phyloP scores from a whole-genome alignment of 257 asterid species.

The Parsonsia alboflavescens region DNA sequence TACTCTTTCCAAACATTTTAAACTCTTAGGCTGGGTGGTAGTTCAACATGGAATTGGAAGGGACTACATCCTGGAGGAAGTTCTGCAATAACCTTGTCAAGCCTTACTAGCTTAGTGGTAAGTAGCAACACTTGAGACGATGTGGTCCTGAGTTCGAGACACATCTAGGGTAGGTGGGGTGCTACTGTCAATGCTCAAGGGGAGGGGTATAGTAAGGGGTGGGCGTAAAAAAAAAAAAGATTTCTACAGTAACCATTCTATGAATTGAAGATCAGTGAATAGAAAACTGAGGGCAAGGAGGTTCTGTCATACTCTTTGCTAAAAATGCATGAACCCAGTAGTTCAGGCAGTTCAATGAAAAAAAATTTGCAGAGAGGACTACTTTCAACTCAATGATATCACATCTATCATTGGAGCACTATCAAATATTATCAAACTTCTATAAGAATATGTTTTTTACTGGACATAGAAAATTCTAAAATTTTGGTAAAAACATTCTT shows the following conservation, averaged over 20 bases:
- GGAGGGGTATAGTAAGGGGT: no score
- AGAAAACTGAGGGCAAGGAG: not conserved
- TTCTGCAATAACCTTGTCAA: no score
- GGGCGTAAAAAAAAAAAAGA: no score
- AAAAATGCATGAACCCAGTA: not conserved
- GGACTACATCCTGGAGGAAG: conserved; percentile 4
- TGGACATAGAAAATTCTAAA: not conserved
- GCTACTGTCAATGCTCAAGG: no score
- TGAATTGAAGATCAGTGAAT: not conserved
- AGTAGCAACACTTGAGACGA: no score
- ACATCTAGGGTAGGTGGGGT: no score
- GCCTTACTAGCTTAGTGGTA: no score
- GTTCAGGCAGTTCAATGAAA: conserved; percentile 1
- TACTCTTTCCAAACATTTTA: not conserved
- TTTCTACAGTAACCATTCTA: conserved; percentile 1
- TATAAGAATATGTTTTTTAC: not conserved
- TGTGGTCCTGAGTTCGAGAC: no score
- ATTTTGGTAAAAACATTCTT: not conserved
- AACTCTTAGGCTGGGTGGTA: not conserved
- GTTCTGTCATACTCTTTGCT: not conserved
- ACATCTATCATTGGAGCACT: not conserved
- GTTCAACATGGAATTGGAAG: not conserved
- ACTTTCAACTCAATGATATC: not conserved
- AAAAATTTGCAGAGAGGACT: not conserved
- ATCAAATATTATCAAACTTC: not conserved